Conservation (phyloP, 2,329 filamentous ascomycete genomes). For the Botryotinia narcissicola region DNA sequence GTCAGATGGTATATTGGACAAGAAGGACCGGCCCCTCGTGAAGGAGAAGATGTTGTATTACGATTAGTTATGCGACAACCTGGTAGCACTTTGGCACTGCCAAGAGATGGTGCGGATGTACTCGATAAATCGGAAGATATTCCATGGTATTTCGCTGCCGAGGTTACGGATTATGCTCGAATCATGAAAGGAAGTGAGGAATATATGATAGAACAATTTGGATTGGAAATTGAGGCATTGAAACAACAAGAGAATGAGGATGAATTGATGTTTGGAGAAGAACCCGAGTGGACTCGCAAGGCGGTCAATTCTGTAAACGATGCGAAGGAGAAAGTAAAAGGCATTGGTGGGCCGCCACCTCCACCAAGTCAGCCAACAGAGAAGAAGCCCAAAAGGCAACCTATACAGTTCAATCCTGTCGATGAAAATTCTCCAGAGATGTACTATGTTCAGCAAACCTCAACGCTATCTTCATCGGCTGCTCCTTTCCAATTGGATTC, state of each 20-base stretch:
- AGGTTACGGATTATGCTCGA: conserved; percentile 89
- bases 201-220: conserved; percentile 81
- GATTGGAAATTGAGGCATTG: conserved; percentile 74
- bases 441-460: conserved; percentile 48
- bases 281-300: conserved; percentile 87
- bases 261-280: conserved; percentile 86
- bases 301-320: conserved; percentile 73
- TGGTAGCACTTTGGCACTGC: conserved; percentile 81
- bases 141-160: conserved; percentile 92
- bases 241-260: conserved; percentile 80
- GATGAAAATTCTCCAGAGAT: conserved; percentile 49
- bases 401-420: conserved; percentile 49
- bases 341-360: conserved; percentile 63
- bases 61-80: conserved; percentile 79
- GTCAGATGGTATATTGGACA: conserved; percentile 90
- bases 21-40: conserved; percentile 73
- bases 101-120: conserved; percentile 72
- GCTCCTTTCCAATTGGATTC: conserved; percentile 2
- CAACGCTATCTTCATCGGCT: conserved; percentile 2
- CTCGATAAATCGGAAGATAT: conserved; percentile 71
- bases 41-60: conserved; percentile 86
- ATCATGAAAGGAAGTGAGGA: conserved; percentile 91
- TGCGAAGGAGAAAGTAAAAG: conserved; percentile 71
- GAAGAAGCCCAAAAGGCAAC: conserved; percentile 46
- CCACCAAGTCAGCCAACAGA: conserved; percentile 50